Conservation (phyloP, 2,329 filamentous ascomycete species). For the Furcasterigmium sp. region DNA sequence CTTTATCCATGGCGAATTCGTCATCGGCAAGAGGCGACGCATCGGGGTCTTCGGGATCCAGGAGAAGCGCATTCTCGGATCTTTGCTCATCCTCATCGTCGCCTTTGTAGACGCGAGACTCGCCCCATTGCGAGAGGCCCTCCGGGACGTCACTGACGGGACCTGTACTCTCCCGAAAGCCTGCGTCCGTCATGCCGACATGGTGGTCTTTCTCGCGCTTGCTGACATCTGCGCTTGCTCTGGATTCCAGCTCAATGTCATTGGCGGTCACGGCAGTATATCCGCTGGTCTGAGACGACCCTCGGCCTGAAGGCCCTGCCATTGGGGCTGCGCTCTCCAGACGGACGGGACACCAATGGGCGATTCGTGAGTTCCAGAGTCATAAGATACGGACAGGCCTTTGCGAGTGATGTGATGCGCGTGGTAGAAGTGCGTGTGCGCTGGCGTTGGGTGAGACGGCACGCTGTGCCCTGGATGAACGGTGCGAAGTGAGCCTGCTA, state of each 20-base stretch:
- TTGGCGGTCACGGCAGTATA: slow-evolving; percentile 16
- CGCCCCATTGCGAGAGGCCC: slow-evolving; percentile 34
- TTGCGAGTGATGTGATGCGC: not conserved
- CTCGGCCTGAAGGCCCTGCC: slow-evolving; percentile 21
- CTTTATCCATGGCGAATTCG: slow-evolving; percentile 24
- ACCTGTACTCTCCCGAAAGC: slow-evolving; percentile 8
- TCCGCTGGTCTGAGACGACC: slow-evolving; percentile 24
- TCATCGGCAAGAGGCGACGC: slow-evolving; percentile 29
- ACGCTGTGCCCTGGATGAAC: not conserved
- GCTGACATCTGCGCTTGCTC: slow-evolving; percentile 21
- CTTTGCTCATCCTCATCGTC: slow-evolving; percentile 37
- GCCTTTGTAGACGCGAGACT: slow-evolving; percentile 27
- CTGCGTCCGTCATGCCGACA: slow-evolving; percentile 11
- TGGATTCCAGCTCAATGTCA: slow-evolving; percentile 18
- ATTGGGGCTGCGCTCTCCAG: slow-evolving; percentile 19
- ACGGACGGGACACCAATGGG: not conserved
- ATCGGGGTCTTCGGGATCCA: slow-evolving; percentile 46
- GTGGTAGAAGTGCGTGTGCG: not conserved
- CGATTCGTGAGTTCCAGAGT: slow-evolving; percentile 3
- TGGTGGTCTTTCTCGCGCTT: slow-evolving; percentile 19
- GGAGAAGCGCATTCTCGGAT: slow-evolving; percentile 50
- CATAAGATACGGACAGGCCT: slow-evolving; percentile 2
- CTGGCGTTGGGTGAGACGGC: not conserved
- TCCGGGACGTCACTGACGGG: slow-evolving; percentile 27
- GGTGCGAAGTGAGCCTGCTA: not conserved